These are phyloP conservation scores for Carex parvula DNA, from an alignment of 176 grass and related monocot genomes.

Conservation along the genomic window DNA sequence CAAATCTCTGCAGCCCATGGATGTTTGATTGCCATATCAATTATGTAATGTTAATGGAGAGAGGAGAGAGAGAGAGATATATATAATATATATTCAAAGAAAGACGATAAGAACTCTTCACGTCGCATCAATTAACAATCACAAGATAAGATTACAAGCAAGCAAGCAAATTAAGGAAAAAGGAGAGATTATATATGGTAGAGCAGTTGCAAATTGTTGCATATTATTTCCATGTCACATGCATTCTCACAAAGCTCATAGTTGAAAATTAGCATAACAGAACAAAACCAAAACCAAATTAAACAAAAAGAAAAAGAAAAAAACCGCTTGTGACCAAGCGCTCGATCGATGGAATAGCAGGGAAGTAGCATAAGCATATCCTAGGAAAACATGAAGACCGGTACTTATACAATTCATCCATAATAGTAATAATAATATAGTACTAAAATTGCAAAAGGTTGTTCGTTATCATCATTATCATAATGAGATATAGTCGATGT, in stretches of 20 bases:
- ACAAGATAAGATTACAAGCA: not conserved
- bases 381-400: conserved; percentile 17
- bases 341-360: conserved; percentile 1
- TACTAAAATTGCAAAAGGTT: conserved; percentile 26
- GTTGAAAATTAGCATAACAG: conserved; percentile 13
- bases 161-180: not conserved
- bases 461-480: conserved; percentile 28
- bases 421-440: conserved; percentile 5
- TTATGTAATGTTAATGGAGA: no score
- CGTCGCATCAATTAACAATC: no score
- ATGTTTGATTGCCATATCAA: not conserved
- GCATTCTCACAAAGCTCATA: conserved; percentile 29
- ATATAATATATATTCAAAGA: no score
- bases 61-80: no score
- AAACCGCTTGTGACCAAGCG: conserved; percentile 21
- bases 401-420: conserved; percentile 31
- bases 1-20: not conserved
- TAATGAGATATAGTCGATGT: not conserved
- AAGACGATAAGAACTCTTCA: no score
- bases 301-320: not conserved
- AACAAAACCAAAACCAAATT: conserved; percentile 16
- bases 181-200: not conserved
- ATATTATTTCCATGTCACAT: conserved; percentile 37
- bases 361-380: conserved; percentile 9
- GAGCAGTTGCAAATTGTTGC: conserved; percentile 9